Percentiles rank a stretch among this genome's conserved stretches.
Conservation (phyloP, 2,329 filamentous ascomycete species). For the Fusarium nygamai region DNA sequence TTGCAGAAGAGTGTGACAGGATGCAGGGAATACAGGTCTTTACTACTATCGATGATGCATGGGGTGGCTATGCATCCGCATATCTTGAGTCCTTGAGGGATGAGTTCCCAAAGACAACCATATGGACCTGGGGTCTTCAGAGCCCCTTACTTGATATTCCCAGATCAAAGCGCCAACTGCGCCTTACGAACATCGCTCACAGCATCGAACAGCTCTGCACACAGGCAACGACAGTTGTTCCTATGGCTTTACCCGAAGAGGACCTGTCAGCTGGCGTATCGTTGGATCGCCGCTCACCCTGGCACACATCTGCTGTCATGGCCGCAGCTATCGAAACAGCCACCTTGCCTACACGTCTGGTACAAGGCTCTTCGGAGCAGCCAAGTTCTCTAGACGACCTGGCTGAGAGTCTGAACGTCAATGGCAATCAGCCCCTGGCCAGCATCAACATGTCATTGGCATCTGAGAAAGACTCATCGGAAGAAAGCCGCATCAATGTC, state of each 20-base stretch:
- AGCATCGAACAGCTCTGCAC: constrained; percentile 74
- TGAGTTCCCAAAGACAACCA: constrained; percentile 86
- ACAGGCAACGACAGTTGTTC: constrained; percentile 81
- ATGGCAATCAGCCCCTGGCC: constrained; percentile 83
- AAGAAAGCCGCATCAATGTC: constrained; percentile 45
- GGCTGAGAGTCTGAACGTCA: constrained; percentile 74
- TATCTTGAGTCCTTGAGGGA: constrained; percentile 84
- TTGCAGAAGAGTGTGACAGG: constrained; percentile 92
- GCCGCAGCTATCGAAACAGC: constrained; percentile 81
- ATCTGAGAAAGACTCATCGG: constrained; percentile 42
- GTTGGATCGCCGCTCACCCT: constrained; percentile 72
- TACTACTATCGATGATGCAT: constrained; percentile 77
- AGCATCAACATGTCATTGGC: constrained; percentile 74
- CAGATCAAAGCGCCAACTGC: constrained; percentile 63
- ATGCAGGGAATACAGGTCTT: constrained; percentile 88
- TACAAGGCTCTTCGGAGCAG: constrained; percentile 52
- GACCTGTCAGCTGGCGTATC: constrained; percentile 66
- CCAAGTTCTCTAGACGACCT: constrained; percentile 68
- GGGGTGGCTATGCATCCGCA: constrained; percentile 79
- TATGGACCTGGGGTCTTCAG: constrained; percentile 90
- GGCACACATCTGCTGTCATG: constrained; percentile 84
- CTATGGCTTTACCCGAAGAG: constrained; percentile 71
- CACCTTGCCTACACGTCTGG: constrained; percentile 79
- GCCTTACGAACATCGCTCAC: constrained; percentile 78
- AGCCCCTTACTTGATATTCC: constrained; percentile 63